Evolutionary conservation across 2,329 filamentous ascomycete species (phyloP), one percentile per base, ranked within the genome.

Genomic region (Penicillium sp.): DNA sequence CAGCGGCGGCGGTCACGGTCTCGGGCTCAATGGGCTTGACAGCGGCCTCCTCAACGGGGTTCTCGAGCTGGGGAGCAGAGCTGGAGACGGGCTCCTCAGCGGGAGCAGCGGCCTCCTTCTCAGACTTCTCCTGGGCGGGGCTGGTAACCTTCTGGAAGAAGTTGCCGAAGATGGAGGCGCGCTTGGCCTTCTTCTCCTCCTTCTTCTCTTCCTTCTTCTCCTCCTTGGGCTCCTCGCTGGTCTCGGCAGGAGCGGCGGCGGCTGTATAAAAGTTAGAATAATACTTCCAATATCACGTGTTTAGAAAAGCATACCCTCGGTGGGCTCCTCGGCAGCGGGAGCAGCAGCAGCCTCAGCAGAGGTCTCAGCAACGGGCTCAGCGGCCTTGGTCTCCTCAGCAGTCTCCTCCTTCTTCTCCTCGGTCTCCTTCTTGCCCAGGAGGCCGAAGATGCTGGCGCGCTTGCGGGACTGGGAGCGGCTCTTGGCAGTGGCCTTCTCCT

Each of bases 141-240:
- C 67, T 73, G 51, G 64, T 62, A 40, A 73, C 68, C 78, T 91
- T 91, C 79, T 88, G 86, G 71, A 78, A 79, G 66, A 87, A 82
- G 63, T 82, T 84, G 61, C 81, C 82, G 72, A 94, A 94, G 63
- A 90, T 84, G 57, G 87, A 93, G 71, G 83, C 82, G 70, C 89
- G 87, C 86, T 94, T 95, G 71, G 72, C 57, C 71, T 83, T 81
- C 50, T 74, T 70, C 50, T 74, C 73, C 45, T 72, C 61, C 49
- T 66, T 69, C 56, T 60, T 59, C 39, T 68, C 62, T 35, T 68
- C 63, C 47, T 72, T 72, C 59, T 55, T 56, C 48, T 64, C 59
- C 44, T 64, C 58, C 47, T 62, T 37, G 11, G 14, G 13, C 31
- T 34, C 75, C 79, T 82, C 63, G 62, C 51, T 55, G 42, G 66